phyloP scores from a whole-genome alignment of 257 asterid species.

The Cinchona pubescens region DNA sequence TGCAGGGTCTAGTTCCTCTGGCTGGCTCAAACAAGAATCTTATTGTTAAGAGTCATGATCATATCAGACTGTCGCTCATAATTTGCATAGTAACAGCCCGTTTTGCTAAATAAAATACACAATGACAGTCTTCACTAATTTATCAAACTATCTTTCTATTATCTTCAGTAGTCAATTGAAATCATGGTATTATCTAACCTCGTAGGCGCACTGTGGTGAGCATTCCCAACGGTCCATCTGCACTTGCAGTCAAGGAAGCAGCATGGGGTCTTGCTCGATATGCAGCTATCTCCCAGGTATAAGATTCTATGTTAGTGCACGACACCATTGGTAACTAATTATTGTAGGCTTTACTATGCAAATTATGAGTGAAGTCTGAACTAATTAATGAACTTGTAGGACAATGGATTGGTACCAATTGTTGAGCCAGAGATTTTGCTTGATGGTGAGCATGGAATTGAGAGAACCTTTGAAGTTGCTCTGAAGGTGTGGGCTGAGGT shows the following conservation, averaged over 20 bases:
- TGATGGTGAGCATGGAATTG: conserved; percentile 73
- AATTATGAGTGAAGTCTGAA: neutral
- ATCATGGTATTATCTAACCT: neutral
- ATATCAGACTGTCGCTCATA: no score
- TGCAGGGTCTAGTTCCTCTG: conserved; percentile 74
- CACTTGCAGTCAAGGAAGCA: conserved; percentile 75
- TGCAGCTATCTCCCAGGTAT: conserved; percentile 73
- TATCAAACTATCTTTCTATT: neutral
- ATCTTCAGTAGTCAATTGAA: neutral
- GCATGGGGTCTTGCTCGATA: conserved; percentile 90
- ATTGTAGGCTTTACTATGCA: neutral
- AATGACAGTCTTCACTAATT: neutral
- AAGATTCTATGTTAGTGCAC: neutral
- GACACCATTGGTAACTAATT: neutral
- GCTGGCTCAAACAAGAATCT: conserved; percentile 70
- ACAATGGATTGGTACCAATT: conserved; percentile 75
- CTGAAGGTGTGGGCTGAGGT: conserved; percentile 74
- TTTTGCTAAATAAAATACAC: conserved; percentile 61
- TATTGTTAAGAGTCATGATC: no score
- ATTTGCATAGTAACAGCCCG: no score
- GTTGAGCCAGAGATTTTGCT: conserved; percentile 78
- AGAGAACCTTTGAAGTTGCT: conserved; percentile 69
- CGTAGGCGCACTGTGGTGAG: conserved; percentile 76
- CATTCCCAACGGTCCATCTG: conserved; percentile 72
- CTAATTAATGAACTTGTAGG: conserved; percentile 33